Conservation (phyloP, 345 rosid genomes). For the Triadica sebifera region DNA sequence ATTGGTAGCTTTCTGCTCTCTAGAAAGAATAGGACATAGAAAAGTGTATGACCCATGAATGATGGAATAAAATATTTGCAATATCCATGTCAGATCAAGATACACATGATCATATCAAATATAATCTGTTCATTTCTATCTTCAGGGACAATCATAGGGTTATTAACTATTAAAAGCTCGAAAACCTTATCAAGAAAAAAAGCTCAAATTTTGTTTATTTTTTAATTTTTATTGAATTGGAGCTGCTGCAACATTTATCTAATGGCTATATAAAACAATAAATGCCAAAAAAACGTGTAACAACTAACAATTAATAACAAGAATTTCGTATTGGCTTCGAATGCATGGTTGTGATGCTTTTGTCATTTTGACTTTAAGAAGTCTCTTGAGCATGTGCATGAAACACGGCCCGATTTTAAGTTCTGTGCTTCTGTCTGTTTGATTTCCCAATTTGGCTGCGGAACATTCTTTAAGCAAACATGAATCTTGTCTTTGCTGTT, state of each 20-base stretch:
- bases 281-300: conserved; percentile 4
- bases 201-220: background rate
- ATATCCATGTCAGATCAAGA: background rate
- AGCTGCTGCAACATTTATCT: background rate
- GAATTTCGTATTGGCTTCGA: conserved; percentile 11
- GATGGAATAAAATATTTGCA: background rate
- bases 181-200: background rate
- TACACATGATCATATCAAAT: background rate
- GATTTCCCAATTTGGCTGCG: background rate
- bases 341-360: conserved; percentile 3
- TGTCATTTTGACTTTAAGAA: background rate
- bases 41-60: no score
- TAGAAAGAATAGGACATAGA: no score
- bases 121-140: no score
- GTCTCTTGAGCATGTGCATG: conserved; percentile 16
- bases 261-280: background rate
- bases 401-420: conserved; percentile 15
- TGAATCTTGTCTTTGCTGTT: no score
- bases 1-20: no score
- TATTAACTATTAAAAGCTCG: no score
- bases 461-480: background rate
- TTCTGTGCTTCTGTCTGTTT: background rate
- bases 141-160: no score
- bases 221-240: background rate
- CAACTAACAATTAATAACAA: background rate